Evolutionary conservation across 2,329 filamentous ascomycete genomes (phyloP).

Genomic region (Colletotrichum tropicicola): DNA sequence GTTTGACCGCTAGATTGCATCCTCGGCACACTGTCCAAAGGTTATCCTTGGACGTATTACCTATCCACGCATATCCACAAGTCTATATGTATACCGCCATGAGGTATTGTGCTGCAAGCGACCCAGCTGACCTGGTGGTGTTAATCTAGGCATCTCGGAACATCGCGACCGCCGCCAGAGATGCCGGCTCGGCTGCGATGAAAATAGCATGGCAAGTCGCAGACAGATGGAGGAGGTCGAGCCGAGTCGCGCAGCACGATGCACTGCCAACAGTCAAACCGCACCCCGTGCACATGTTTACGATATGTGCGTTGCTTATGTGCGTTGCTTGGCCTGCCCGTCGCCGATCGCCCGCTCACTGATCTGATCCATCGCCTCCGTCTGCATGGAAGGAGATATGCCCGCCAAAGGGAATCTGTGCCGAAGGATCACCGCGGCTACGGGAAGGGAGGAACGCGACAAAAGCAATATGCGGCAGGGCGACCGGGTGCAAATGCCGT

Average conservation of each 20-base stretch:
- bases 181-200: neutral
- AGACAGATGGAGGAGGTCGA: constrained; percentile 7
- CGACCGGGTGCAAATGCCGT: neutral
- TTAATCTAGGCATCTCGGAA: no score
- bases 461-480: neutral
- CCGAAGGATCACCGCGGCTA: neutral
- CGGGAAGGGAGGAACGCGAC: neutral
- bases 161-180: no score
- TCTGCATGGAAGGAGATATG: neutral
- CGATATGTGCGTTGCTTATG: no score
- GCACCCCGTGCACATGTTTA: no score
- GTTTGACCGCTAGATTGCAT: neutral
- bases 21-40: neutral
- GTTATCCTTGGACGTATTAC: neutral
- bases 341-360: neutral
- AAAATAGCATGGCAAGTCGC: neutral
- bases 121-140: no score
- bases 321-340: neutral
- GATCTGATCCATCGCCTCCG: neutral
- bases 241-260: constrained; percentile 5
- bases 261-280: no score
- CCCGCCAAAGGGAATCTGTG: neutral
- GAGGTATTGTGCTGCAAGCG: no score
- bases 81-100: no score
- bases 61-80: no score